Percentiles rank a stretch among this genome's conserved stretches.
Conservation (phyloP, 768 basidiomycete genomes). For the Boletales sp. region DNA sequence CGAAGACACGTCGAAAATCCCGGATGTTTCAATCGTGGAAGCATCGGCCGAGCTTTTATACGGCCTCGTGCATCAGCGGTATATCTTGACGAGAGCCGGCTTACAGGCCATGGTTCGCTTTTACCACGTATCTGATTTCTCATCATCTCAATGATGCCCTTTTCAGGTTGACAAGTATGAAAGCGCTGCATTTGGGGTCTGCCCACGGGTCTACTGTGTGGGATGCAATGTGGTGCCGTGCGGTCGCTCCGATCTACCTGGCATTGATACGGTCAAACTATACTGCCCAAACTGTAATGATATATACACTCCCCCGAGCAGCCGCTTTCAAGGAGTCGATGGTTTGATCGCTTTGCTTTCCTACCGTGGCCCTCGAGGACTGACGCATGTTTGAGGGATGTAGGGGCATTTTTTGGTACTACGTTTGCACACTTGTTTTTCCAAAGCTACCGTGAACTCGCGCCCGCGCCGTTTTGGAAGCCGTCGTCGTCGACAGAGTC, state of each 20-base stretch:
- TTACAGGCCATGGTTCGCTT: conserved; percentile 84
- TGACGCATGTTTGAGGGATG: conserved; percentile 16
- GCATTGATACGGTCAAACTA: conserved; percentile 95
- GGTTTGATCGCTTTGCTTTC: conserved; percentile 44
- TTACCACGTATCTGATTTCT: conserved; percentile 10
- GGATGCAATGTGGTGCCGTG: conserved; percentile 89
- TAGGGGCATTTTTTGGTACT: conserved; percentile 98
- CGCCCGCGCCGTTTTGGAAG: conserved; percentile 90
- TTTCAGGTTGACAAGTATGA: conserved; percentile 94
- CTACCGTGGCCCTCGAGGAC: conserved; percentile 7
- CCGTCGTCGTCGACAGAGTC: conserved; percentile 50
- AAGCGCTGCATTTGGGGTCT: conserved; percentile 83
- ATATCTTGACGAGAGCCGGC: conserved; percentile 92
- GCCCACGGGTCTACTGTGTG: conserved; percentile 93
- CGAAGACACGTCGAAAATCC: conserved; percentile 94
- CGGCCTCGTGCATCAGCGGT: conserved; percentile 96
- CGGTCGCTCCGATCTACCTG: conserved; percentile 93
- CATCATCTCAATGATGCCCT: conserved; percentile 11
- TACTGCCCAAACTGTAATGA: conserved; percentile 99
- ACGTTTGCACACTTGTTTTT: conserved; percentile 99
- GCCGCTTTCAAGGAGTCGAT: conserved; percentile 93
- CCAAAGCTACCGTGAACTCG: conserved; percentile 94
- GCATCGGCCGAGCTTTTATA: conserved; percentile 96
- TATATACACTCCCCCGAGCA: conserved; percentile 92
- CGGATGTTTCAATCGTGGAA: conserved; percentile 97